Conservation (phyloP, 1,284 basidiomycete species). For the Sanghuangporus sanghuang region DNA sequence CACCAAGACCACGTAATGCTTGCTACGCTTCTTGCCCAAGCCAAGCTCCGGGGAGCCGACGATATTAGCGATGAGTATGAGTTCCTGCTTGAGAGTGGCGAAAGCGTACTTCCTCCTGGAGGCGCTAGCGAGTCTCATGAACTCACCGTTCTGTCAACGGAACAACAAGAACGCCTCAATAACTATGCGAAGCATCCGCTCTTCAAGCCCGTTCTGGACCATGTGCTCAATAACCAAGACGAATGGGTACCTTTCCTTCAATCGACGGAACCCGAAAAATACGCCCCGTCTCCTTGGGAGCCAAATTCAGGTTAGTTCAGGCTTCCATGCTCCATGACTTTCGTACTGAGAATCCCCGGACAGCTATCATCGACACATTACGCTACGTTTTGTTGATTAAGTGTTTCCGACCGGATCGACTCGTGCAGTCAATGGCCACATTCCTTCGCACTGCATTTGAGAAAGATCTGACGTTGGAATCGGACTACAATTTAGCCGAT, state of each 20-base stretch:
- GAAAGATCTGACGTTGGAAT: conserved; percentile 69
- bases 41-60: conserved; percentile 78
- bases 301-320: conserved; percentile 57
- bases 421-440: conserved; percentile 74
- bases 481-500: conserved; percentile 67
- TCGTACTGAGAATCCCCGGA: conserved; percentile 20
- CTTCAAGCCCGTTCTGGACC: conserved; percentile 74
- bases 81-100: conserved; percentile 85
- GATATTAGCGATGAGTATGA: conserved; percentile 84
- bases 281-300: conserved; percentile 77
- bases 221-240: conserved; percentile 59
- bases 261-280: conserved; percentile 65
- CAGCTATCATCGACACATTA: conserved; percentile 70
- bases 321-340: conserved; percentile 1
- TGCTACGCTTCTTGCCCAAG: conserved; percentile 85
- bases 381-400: conserved; percentile 80
- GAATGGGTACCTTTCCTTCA: conserved; percentile 79
- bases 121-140: conserved; percentile 33
- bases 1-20: conserved; percentile 92
- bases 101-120: conserved; percentile 37
- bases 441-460: conserved; percentile 76
- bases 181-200: conserved; percentile 63
- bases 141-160: conserved; percentile 47
- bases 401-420: conserved; percentile 85
- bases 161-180: conserved; percentile 67